These are phyloP conservation scores for Yamadazyma buinensis DNA, from an alignment of 1,139 yeast genomes.

Conservation along the genomic window DNA sequence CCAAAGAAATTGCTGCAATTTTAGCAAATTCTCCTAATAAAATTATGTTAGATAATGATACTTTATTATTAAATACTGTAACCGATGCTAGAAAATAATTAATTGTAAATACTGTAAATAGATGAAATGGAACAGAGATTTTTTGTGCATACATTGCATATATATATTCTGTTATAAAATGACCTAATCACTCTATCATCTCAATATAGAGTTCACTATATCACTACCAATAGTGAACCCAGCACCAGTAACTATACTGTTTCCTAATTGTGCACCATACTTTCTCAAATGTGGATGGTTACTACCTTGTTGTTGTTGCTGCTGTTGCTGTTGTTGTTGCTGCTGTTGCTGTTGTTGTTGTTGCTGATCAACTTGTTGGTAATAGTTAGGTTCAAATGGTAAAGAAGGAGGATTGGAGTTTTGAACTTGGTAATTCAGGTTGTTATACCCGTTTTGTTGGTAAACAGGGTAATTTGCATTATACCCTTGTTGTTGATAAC, in stretches of 20 bases:
- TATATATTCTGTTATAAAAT: neutral
- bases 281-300: constrained; percentile 46
- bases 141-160: too few species aligned
- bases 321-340: constrained; percentile 15
- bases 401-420: constrained; percentile 3
- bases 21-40: constrained; percentile 86
- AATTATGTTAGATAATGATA: constrained; percentile 87
- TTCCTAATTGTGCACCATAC: constrained; percentile 82
- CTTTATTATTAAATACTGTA: constrained; percentile 84
- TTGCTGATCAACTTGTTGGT: constrained; percentile 9
- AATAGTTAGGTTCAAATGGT: constrained; percentile 6
- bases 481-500: constrained; percentile 5
- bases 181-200: neutral
- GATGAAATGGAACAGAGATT: too few species aligned
- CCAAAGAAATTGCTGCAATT: constrained; percentile 88
- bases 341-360: constrained; percentile 19
- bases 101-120: constrained; percentile 2
- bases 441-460: constrained; percentile 1
- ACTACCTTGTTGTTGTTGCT: constrained; percentile 20
- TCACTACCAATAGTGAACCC: constrained; percentile 96
- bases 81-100: constrained; percentile 52
- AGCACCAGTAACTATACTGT: constrained; percentile 94
- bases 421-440: neutral
- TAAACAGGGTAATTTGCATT: constrained; percentile 1
- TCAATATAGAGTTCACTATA: constrained; percentile 79